Evolutionary conservation across 768 basidiomycete species (phyloP).

Genomic region (Russula griseocarnosa): DNA sequence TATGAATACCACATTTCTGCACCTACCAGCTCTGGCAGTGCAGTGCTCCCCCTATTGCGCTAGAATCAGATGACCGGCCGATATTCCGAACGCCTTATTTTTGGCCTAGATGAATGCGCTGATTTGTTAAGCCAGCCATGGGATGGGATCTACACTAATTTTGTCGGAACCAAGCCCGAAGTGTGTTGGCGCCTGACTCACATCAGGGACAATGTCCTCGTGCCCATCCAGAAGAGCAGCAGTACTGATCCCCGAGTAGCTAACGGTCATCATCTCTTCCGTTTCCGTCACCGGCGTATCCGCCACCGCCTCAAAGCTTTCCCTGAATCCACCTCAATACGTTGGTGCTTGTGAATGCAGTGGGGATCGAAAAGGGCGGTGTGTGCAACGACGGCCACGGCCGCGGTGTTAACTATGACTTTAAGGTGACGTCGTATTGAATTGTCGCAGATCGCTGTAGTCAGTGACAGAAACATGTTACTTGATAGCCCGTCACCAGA

Average conservation of each 20-base stretch:
- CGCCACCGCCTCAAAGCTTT: not conserved
- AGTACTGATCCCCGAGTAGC: slow-evolving; percentile 3
- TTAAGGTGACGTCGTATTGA: slow-evolving; percentile 2
- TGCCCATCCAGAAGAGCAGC: slow-evolving; percentile 10
- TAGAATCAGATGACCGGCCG: not conserved
- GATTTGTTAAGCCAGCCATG: slow-evolving; percentile 18
- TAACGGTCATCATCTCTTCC: slow-evolving; percentile 9
- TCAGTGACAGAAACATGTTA: not conserved
- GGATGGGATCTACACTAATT: not conserved
- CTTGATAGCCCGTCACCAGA: slow-evolving; percentile 1
- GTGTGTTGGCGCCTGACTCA: not conserved
- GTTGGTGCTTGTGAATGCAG: not conserved
- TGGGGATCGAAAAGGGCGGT: not conserved
- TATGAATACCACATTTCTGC: not conserved
- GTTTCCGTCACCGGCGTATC: not conserved
- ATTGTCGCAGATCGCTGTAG: not conserved
- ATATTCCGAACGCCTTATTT: slow-evolving; percentile 7
- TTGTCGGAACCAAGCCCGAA: not conserved
- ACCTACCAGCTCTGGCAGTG: slow-evolving; percentile 3
- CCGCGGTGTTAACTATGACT: not conserved
- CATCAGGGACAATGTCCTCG: slow-evolving; percentile 2
- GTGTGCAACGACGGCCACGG: not conserved
- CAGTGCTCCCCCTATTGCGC: slow-evolving; percentile 1
- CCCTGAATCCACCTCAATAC: not conserved
- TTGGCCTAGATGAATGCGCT: slow-evolving; percentile 9